Evolutionary conservation across 148 eudicot genomes (phyloP).

Genomic region (Fallopia convolvulus): DNA sequence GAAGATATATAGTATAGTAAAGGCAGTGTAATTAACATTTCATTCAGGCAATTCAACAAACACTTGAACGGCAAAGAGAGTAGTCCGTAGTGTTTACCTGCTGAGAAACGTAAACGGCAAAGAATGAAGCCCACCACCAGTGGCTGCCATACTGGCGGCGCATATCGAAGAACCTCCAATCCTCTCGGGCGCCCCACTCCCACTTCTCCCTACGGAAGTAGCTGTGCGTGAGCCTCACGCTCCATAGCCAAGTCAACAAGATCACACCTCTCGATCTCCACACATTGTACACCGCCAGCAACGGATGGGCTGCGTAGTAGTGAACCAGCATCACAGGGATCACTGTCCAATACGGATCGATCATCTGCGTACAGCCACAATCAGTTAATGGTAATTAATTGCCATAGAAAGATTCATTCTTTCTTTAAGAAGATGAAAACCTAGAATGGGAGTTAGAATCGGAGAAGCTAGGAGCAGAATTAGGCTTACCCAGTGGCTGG

Average conservation of each 20-base stretch:
- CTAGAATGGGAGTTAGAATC: not conserved
- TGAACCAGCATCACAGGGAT: conserved; percentile 60
- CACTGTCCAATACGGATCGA: conserved; percentile 87
- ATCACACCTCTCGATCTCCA: conserved; percentile 63
- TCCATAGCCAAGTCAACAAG: conserved; percentile 68
- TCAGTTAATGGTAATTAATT: not conserved
- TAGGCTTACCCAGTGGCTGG: conserved; percentile 71
- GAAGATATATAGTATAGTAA: not conserved
- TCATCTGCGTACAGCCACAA: conserved; percentile 46
- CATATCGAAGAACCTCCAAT: conserved; percentile 86
- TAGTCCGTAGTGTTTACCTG: conserved; percentile 35
- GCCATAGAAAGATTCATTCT: not conserved
- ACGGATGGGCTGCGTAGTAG: conserved; percentile 67
- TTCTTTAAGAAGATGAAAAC: not conserved
- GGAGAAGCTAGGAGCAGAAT: not conserved
- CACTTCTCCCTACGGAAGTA: conserved; percentile 88
- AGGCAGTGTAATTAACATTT: not conserved
- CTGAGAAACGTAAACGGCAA: conserved; percentile 73
- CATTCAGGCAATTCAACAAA: conserved; percentile 6
- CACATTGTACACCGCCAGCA: conserved; percentile 25
- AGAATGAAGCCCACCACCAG: conserved; percentile 98
- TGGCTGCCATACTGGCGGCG: conserved; percentile 44
- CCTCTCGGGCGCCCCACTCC: conserved; percentile 90
- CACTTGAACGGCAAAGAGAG: not conserved
- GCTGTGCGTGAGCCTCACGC: conserved; percentile 66